Conservation (phyloP, 148 eudicot genomes). For the Diospyros kaki region DNA sequence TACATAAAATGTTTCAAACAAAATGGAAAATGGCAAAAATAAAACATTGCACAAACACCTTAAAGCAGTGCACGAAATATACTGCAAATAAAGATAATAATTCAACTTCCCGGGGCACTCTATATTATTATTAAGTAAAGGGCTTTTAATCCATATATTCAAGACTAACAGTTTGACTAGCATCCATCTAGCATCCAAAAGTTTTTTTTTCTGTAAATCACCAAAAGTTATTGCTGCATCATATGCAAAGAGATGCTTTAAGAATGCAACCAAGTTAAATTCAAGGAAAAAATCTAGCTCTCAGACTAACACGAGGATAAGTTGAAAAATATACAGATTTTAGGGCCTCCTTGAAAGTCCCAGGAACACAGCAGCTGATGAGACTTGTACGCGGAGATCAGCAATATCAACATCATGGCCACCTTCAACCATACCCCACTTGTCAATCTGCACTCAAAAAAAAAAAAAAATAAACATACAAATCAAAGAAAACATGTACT, state of each 20-base stretch:
- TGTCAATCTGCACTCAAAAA: constrained; percentile 50
- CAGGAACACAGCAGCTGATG: constrained; percentile 81
- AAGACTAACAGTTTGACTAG: not conserved
- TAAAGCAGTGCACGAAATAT: not conserved
- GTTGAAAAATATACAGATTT: not conserved
- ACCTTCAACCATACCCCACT: constrained; percentile 97
- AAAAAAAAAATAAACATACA: too few species aligned
- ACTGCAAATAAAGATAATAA: not conserved
- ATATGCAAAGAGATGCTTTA: not conserved
- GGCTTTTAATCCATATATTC: not conserved
- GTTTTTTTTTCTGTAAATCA: too few species aligned
- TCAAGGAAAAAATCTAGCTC: constrained; percentile 10
- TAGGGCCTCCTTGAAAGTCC: constrained; percentile 61
- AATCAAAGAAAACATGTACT: not conserved
- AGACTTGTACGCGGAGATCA: constrained; percentile 78
- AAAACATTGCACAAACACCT: not conserved
- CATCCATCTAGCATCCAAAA: constrained; percentile 5
- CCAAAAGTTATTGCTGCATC: not conserved
- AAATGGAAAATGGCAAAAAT: too few species aligned
- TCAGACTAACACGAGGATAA: not conserved
- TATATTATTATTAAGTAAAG: not conserved
- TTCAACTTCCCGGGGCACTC: not conserved
- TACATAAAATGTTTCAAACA: too few species aligned
- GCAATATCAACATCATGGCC: constrained; percentile 97
- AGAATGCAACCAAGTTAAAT: constrained; percentile 2